Conservation (phyloP, 148 eudicot species). For the Amaranthus cruentus region DNA sequence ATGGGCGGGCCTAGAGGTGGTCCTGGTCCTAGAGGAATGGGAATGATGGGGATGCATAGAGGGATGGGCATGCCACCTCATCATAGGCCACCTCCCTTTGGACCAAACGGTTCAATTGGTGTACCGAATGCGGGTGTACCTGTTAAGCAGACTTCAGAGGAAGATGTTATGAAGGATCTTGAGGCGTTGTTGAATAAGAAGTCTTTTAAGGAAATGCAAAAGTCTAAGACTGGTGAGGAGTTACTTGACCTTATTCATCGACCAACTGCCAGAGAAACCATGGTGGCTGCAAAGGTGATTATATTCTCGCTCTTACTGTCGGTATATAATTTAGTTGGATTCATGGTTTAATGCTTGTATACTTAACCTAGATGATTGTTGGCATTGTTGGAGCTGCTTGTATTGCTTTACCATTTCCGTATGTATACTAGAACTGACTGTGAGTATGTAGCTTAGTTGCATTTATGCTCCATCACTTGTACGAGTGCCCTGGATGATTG, state of each 20-base stretch:
- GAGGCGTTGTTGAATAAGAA: constrained; percentile 80
- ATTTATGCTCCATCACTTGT: too few species aligned
- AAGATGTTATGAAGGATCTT: constrained; percentile 79
- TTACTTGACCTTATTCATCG: constrained; percentile 77
- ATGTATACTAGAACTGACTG: too few species aligned
- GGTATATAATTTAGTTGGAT: background rate
- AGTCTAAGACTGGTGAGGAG: constrained; percentile 96
- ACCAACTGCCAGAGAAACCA: constrained; percentile 87
- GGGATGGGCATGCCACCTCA: constrained; percentile 64
- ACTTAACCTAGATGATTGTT: background rate
- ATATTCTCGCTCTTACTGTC: background rate
- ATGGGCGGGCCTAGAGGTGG: constrained; percentile 64
- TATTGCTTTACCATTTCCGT: too few species aligned
- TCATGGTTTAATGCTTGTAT: background rate
- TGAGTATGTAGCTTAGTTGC: too few species aligned
- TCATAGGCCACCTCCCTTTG: constrained; percentile 52
- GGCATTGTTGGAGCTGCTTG: too few species aligned
- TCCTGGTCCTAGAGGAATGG: constrained; percentile 45
- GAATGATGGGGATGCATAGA: constrained; percentile 55
- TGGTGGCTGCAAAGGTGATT: constrained; percentile 77
- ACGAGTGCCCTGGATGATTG: too few species aligned
- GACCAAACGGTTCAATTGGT: constrained; percentile 29
- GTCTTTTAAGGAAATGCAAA: constrained; percentile 80
- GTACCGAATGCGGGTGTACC: constrained; percentile 30
- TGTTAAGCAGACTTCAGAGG: constrained; percentile 54